These are phyloP conservation scores for Dendrobium chrysotoxum DNA, from an alignment of 106 monocot species.

Conservation along the genomic window DNA sequence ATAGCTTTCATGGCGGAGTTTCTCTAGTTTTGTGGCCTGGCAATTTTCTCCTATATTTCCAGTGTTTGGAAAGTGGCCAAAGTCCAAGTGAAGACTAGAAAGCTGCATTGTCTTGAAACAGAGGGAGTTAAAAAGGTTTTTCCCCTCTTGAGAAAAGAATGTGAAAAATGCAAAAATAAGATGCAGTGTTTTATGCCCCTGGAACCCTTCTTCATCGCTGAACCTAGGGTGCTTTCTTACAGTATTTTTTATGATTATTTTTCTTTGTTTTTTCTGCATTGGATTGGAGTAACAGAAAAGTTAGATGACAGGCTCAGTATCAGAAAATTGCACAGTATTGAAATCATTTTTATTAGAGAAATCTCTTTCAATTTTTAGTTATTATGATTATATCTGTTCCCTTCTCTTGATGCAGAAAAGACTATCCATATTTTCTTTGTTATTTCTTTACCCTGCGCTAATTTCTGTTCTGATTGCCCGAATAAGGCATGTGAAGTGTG, in stretches of 20 bases:
- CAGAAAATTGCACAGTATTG: constrained; percentile 8
- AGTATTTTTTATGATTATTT: neutral
- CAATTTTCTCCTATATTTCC: neutral
- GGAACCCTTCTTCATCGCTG: neutral
- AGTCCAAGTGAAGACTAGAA: neutral
- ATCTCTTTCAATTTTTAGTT: neutral
- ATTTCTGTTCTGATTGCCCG: no score
- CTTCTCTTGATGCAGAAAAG: no score
- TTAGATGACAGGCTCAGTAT: neutral
- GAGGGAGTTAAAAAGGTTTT: neutral
- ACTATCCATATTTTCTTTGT: no score
- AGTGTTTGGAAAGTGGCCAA: neutral
- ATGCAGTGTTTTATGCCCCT: neutral
- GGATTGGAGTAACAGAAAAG: neutral
- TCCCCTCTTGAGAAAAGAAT: constrained; percentile 5
- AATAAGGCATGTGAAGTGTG: no score
- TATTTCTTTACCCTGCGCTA: neutral
- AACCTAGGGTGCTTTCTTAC: constrained; percentile 6
- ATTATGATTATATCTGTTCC: no score
- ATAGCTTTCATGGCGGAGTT: neutral
- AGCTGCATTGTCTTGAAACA: neutral
- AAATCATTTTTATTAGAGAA: neutral
- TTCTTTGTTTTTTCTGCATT: neutral
- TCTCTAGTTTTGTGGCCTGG: neutral
- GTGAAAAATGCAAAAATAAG: constrained; percentile 12